These are phyloP conservation scores for Aegle marmelos DNA, from an alignment of 345 rosid species.

Conservation along the genomic window DNA sequence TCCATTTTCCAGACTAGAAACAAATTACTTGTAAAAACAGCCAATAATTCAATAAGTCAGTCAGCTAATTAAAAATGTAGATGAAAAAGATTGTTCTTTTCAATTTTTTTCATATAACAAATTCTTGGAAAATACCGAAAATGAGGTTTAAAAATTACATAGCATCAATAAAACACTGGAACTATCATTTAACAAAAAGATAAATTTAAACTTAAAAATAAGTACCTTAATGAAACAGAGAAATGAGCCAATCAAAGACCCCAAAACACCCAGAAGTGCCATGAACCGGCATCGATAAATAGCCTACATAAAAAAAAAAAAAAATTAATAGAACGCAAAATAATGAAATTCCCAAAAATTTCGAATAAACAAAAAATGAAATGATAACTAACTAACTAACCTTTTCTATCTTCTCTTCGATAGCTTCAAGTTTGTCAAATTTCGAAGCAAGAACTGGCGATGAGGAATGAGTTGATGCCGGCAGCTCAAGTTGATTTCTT, in stretches of 20 bases:
- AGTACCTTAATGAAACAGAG: conserved; percentile 76
- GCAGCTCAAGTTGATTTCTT: background rate
- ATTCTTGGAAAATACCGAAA: background rate
- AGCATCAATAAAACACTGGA: background rate
- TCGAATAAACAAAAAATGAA: background rate
- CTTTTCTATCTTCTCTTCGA: conserved; percentile 69
- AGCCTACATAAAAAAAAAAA: conserved; percentile 28
- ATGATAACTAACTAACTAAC: conserved; percentile 20
- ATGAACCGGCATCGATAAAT: conserved; percentile 74
- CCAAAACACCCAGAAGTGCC: conserved; percentile 68
- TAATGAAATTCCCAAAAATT: background rate
- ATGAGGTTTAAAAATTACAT: background rate
- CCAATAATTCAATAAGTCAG: background rate
- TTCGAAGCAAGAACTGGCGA: conserved; percentile 26
- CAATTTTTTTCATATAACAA: background rate
- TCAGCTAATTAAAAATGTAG: background rate
- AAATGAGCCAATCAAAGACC: conserved; percentile 72
- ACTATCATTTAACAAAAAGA: background rate
- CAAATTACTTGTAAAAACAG: background rate
- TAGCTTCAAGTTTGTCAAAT: conserved; percentile 23
- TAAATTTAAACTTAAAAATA: background rate
- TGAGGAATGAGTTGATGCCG: conserved; percentile 23
- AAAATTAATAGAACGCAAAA: background rate
- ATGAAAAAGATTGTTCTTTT: background rate
- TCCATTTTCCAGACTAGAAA: background rate